These are phyloP conservation scores for Plasmodium coatneyi DNA, from an alignment of 169 alveolate genomes.

Conservation along the genomic window DNA sequence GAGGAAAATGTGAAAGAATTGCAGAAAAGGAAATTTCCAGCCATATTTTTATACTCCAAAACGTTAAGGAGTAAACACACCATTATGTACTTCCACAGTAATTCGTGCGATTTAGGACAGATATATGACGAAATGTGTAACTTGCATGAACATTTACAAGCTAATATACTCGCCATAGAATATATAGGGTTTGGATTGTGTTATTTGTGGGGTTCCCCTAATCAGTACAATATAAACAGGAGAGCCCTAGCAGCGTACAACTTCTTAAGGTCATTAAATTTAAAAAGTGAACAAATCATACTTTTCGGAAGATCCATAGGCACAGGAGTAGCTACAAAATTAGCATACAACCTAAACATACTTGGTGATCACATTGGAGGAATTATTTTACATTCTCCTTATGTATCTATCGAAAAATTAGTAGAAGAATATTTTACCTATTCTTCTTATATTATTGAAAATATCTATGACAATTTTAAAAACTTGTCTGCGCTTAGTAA, in stretches of 20 bases:
- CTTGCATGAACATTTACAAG: slow-evolving; percentile 78
- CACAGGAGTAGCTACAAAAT: slow-evolving; percentile 88
- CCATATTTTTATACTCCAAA: slow-evolving; percentile 41
- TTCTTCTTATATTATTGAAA: slow-evolving; percentile 66
- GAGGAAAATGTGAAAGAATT: slow-evolving; percentile 67
- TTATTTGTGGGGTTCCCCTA: slow-evolving; percentile 74
- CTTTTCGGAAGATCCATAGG: slow-evolving; percentile 90
- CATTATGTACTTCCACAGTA: slow-evolving; percentile 76
- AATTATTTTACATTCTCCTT: slow-evolving; percentile 89
- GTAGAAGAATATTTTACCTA: slow-evolving; percentile 80
- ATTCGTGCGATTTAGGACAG: slow-evolving; percentile 90
- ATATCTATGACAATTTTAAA: slow-evolving; percentile 64
- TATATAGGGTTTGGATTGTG: slow-evolving; percentile 87
- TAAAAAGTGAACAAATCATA: slow-evolving; percentile 80
- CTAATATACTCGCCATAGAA: slow-evolving; percentile 86
- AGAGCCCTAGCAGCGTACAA: slow-evolving; percentile 87
- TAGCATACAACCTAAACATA: slow-evolving; percentile 81
- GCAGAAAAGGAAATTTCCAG: slow-evolving; percentile 53
- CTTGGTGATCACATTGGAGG: slow-evolving; percentile 85
- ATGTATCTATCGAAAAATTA: slow-evolving; percentile 84
- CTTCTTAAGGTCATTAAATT: slow-evolving; percentile 83
- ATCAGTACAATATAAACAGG: slow-evolving; percentile 80
- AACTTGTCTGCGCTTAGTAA: slow-evolving; percentile 44
- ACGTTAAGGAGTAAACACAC: slow-evolving; percentile 47
- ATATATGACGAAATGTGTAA: slow-evolving; percentile 84